These are phyloP conservation scores for Colletotrichum echinochloae DNA, from an alignment of 2,329 filamentous ascomycete species.

Conservation along the genomic window DNA sequence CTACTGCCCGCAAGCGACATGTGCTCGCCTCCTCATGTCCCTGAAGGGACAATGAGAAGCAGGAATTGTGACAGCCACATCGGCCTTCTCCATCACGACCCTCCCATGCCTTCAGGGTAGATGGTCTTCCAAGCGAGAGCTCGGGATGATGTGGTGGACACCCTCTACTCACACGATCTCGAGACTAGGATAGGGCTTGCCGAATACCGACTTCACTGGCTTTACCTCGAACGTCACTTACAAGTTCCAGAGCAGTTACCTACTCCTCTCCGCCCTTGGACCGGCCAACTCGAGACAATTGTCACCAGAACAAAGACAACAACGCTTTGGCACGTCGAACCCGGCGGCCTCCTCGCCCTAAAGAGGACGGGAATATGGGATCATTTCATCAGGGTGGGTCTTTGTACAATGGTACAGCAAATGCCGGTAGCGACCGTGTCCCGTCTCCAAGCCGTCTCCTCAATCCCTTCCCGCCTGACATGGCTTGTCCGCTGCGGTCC, in stretches of 20 bases:
- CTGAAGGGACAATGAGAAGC: neutral
- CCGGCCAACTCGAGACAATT: neutral
- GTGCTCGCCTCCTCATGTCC: neutral
- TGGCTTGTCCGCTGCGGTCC: neutral
- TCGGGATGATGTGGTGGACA: neutral
- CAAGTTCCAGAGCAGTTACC: neutral
- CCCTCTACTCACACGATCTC: no score
- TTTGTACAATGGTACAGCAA: slow-evolving; percentile 27
- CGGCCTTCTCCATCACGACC: neutral
- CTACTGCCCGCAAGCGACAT: neutral
- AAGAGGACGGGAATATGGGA: slow-evolving; percentile 18
- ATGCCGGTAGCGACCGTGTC: slow-evolving; percentile 30
- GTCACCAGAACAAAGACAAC: neutral
- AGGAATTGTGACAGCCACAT: neutral
- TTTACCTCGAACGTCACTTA: neutral
- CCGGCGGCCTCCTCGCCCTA: slow-evolving; percentile 35
- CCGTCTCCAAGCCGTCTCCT: neutral
- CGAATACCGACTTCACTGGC: neutral
- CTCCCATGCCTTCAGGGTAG: neutral
- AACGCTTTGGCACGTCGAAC: slow-evolving; percentile 30
- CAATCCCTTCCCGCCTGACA: no score
- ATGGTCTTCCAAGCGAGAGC: neutral
- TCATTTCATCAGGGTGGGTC: slow-evolving; percentile 21
- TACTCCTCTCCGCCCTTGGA: neutral
- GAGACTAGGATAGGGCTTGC: neutral